Percentiles rank a stretch among this genome's conserved stretches.
phyloP scores from a whole-genome alignment of 148 eudicot species.

The Tetragonia tetragonoides region DNA sequence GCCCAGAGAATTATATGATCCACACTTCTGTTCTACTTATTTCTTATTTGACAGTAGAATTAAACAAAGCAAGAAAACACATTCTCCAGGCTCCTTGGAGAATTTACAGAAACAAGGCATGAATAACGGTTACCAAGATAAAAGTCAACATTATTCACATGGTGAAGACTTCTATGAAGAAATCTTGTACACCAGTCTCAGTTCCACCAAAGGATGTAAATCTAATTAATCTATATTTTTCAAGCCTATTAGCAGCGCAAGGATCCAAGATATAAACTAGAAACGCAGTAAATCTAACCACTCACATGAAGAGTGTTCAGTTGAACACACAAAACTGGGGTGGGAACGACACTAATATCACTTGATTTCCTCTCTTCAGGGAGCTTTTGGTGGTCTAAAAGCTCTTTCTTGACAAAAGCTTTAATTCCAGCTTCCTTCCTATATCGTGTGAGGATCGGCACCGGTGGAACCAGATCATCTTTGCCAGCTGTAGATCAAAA shows the following conservation, averaged over 20 bases:
- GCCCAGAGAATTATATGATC: too few relatives aligned
- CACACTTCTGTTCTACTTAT: background rate
- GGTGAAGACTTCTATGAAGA: background rate
- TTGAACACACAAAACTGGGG: conserved; percentile 84
- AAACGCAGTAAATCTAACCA: conserved; percentile 12
- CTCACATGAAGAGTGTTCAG: conserved; percentile 90
- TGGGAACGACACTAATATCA: conserved; percentile 70
- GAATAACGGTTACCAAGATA: background rate
- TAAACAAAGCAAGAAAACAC: background rate
- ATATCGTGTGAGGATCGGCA: conserved; percentile 88
- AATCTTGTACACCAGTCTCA: background rate
- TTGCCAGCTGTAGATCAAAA: conserved; percentile 59
- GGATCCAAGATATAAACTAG: conserved; percentile 8
- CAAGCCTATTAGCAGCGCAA: background rate
- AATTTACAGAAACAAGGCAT: background rate
- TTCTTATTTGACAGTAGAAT: background rate
- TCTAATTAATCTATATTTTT: background rate
- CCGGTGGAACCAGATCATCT: conserved; percentile 90
- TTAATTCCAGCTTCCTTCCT: conserved; percentile 80
- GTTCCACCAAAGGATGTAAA: background rate
- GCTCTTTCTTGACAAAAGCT: conserved; percentile 89
- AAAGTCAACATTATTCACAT: background rate
- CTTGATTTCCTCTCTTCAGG: conserved; percentile 76
- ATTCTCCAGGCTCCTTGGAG: background rate
- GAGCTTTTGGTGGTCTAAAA: conserved; percentile 63